A percentile compares a stretch with the other conserved stretches of the same genome.
phyloP scores from a whole-genome alignment of 441 rosid genomes.

The Flueggea neowawraea region DNA sequence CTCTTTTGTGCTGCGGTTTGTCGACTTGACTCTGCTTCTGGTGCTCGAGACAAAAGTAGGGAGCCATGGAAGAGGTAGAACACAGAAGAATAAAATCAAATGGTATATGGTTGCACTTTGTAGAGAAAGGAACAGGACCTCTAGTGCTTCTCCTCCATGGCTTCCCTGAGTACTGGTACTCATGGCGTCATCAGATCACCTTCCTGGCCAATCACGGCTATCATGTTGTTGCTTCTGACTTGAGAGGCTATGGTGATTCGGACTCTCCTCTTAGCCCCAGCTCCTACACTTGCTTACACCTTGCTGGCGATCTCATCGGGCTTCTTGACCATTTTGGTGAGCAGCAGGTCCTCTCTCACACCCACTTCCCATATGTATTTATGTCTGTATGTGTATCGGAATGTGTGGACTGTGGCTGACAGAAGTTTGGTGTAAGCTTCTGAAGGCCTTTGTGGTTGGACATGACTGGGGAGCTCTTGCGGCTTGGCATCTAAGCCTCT shows the following conservation, averaged over 20 bases:
- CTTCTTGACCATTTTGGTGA: slow-evolving; percentile 60
- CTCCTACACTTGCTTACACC: slow-evolving; percentile 46
- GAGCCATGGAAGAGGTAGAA: slow-evolving; percentile 22
- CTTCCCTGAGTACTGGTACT: slow-evolving; percentile 72
- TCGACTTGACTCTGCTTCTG: neutral
- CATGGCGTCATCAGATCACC: slow-evolving; percentile 72
- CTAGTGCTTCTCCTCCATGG: slow-evolving; percentile 66
- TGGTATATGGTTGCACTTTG: slow-evolving; percentile 57
- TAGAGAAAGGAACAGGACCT: slow-evolving; percentile 57
- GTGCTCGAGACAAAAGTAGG: neutral
- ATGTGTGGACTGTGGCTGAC: neutral
- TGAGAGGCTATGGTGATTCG: slow-evolving; percentile 65
- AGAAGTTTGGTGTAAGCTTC: neutral
- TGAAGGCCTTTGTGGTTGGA: slow-evolving; percentile 65
- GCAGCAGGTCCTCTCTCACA: slow-evolving; percentile 37
- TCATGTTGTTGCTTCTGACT: slow-evolving; percentile 68
- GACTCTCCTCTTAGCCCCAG: slow-evolving; percentile 37
- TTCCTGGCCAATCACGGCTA: slow-evolving; percentile 50
- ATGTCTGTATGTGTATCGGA: too few species aligned
- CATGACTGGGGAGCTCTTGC: slow-evolving; percentile 72
- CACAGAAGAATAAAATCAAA: slow-evolving; percentile 46
- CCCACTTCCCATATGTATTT: neutral
- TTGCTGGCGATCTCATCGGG: slow-evolving; percentile 60
- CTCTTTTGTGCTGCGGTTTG: neutral
- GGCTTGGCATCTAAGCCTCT: slow-evolving; percentile 54